Conservation (phyloP, 1,284 basidiomycete species). For the Papiliotrema fonsecae region DNA sequence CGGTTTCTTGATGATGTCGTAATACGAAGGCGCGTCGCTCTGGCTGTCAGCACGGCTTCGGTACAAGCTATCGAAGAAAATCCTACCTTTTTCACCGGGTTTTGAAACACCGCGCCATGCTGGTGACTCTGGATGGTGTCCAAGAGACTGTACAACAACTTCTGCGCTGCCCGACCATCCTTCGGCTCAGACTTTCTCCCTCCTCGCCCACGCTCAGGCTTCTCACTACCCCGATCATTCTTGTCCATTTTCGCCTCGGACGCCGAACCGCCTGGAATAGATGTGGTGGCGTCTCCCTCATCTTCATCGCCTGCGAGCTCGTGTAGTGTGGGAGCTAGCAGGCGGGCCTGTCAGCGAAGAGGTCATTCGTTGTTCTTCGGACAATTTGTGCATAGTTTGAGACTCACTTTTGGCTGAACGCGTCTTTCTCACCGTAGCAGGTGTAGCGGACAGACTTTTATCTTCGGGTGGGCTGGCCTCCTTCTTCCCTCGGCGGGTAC, state of each 20-base stretch:
- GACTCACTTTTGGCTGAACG: slow-evolving; percentile 8
- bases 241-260: neutral
- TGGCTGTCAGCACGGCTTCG: slow-evolving; percentile 5
- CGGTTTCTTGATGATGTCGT: slow-evolving; percentile 80
- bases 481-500: neutral
- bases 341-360: slow-evolving; percentile 8
- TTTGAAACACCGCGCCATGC: slow-evolving; percentile 82
- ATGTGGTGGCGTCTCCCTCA: neutral
- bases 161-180: slow-evolving; percentile 68
- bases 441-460: neutral
- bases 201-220: neutral
- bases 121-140: slow-evolving; percentile 75
- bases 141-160: slow-evolving; percentile 71
- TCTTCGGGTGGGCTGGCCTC: slow-evolving; percentile 2
- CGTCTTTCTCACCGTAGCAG: neutral
- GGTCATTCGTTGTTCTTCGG: too few species aligned
- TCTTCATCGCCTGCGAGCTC: slow-evolving; percentile 1
- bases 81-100: slow-evolving; percentile 70
- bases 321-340: slow-evolving; percentile 3
- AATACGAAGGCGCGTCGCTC: slow-evolving; percentile 78
- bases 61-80: neutral
- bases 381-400: too few species aligned
- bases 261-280: neutral
- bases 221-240: neutral
- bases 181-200: slow-evolving; percentile 2